phyloP scores from a whole-genome alignment of 2,329 filamentous ascomycete species.

The Colletotrichum tofieldiae region DNA sequence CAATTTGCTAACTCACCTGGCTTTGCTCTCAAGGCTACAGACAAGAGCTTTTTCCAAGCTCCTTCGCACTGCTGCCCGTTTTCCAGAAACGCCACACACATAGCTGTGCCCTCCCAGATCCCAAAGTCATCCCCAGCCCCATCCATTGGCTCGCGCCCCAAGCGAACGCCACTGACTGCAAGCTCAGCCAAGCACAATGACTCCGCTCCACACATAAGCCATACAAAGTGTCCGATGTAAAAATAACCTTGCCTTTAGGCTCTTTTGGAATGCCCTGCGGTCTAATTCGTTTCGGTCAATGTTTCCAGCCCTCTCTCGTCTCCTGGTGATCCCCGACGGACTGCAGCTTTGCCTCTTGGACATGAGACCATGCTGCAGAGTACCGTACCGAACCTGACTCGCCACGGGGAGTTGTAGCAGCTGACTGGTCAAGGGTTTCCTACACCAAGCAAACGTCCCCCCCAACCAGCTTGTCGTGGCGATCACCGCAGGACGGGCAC shows the following conservation, averaged over 20 bases:
- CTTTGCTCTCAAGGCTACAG: background rate
- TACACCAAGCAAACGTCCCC: background rate
- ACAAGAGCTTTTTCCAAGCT: background rate
- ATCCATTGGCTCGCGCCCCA: background rate
- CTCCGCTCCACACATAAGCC: conserved; percentile 1
- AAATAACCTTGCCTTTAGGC: conserved; percentile 11
- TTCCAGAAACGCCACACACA: conserved; percentile 15
- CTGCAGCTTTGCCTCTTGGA: background rate
- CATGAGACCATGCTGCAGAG: background rate
- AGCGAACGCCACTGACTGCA: conserved; percentile 7
- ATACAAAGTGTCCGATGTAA: background rate
- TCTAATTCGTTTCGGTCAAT: background rate
- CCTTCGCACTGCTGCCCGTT: background rate
- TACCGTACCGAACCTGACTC: background rate
- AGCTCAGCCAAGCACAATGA: conserved; percentile 9
- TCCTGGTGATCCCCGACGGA: background rate
- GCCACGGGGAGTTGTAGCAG: background rate
- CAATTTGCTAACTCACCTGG: background rate
- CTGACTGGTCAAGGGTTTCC: background rate
- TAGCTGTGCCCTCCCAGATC: conserved; percentile 14
- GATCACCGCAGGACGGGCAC: background rate
- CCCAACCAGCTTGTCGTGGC: background rate
- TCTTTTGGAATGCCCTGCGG: background rate
- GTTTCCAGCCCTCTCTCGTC: background rate
- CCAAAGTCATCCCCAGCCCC: background rate